Evolutionary conservation across 139 green algal genomes (phyloP).

Genomic region (Choricystis sp.): DNA sequence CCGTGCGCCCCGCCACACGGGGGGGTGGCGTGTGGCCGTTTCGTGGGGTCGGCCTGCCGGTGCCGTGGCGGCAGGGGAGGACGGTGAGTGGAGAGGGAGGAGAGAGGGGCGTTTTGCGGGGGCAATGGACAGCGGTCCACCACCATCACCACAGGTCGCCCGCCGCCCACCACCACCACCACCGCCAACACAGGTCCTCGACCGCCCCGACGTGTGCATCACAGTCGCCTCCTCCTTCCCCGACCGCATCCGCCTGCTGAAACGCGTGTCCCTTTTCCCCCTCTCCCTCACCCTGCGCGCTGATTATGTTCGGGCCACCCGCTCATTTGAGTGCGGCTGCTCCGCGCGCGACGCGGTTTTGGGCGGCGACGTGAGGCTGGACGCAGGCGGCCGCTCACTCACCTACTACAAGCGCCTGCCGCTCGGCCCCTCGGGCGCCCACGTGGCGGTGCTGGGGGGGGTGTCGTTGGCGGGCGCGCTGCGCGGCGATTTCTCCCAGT

Average conservation of each 20-base stretch:
- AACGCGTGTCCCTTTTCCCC: not conserved
- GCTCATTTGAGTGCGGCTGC: not conserved
- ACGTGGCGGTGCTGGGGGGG: not conserved
- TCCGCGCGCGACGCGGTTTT: constrained; percentile 2
- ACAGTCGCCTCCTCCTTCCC: not conserved
- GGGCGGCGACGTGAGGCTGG: constrained; percentile 4
- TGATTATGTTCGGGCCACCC: not conserved
- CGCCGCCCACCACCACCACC: not conserved
- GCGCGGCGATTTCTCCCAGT: not conserved
- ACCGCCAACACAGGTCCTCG: not conserved
- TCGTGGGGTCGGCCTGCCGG: no score
- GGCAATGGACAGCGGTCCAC: no score
- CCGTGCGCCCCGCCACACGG: no score
- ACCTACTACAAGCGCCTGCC: constrained; percentile 3
- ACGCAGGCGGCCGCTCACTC: not conserved
- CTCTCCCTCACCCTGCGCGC: not conserved
- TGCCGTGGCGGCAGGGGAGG: no score
- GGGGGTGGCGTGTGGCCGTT: no score
- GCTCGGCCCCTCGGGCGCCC: not conserved
- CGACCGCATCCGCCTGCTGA: not conserved
- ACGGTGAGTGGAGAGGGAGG: no score
- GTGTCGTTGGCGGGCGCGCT: not conserved
- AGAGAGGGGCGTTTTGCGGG: no score
- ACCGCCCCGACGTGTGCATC: not conserved
- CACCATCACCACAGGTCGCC: not conserved